Evolutionary conservation across 257 asterid genomes (phyloP), one percentile per base, ranked within the genome.

Genomic region (Prunella vulgaris): DNA sequence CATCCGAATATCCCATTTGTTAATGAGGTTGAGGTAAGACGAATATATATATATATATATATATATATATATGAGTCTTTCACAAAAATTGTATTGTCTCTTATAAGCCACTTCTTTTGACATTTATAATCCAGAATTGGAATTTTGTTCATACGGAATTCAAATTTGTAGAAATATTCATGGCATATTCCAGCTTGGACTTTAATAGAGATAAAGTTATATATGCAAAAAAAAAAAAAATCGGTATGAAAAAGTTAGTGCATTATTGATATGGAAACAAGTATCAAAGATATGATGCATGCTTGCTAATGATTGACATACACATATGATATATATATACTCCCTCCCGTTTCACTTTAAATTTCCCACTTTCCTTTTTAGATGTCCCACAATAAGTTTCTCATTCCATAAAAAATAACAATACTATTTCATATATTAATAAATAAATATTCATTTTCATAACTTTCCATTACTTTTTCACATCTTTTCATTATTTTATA

Each of bases 31-130:
- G n/a, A n/a, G n/a, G n/a, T n/a, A n/a, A n/a, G n/a, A n/a, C n/a
- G n/a, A n/a, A n/a, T n/a, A n/a, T n/a, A n/a, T n/a, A n/a, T n/a
- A n/a, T n/a, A n/a, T n/a, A n/a, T n/a, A n/a, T n/a, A n/a, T n/a
- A n/a, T n/a, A n/a, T n/a, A n/a, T n/a, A n/a, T n/a, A n/a, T n/a
- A n/a, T n/a, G n/a, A n/a, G 10, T 38, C 14, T 10, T 38, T 38
- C 46, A 38, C 46, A 38, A 38, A 38, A 1, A 10, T 5, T 49
- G 58, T 2, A 18, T 51, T 5, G n/a, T n/a, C 17, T 4, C 12
- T 10, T 22, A 53, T 20, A 22, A 22, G 74, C 78, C 73, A 74
- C 74, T 66, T 46, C 27, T 74, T 58, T 74, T 74, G 78, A 74
- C 74, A n/a, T 46, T 73, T 28, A 37, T 24, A 40, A 53, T 17